Evolutionary conservation across 495 filamentous ascomycete genomes (phyloP), one percentile per base, ranked within the genome.

Genomic region (Trichoderma virens): DNA sequence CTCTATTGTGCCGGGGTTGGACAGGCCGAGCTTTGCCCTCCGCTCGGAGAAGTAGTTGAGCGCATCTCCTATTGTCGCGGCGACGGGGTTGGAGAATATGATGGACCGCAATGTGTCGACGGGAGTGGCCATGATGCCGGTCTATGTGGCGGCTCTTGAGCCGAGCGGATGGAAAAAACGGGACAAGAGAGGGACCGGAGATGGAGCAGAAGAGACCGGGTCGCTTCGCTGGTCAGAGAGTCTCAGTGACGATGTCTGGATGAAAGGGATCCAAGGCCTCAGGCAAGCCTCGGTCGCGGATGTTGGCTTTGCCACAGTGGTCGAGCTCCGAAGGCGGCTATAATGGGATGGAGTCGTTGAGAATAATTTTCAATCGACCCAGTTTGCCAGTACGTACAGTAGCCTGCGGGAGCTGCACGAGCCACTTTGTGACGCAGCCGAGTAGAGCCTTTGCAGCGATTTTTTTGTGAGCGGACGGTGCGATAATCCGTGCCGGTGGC

Each of bases 1-100:
- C 75, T 99, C 94, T 64, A 97, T 86, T 28, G 89, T 90, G 62
- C 95, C 94, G 34, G 94, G 94, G 75, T 97, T 97, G 34, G 88
- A 83, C 61, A 99, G 82, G 66, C 92, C 93, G 67, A 99, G 83
- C 74, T 87, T 86, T 67, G 85, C 89, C 80, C 94, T 87, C 78
- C 90, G 85, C 64, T 93, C 89, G 59, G 87, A 86, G 75, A 98
- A 98, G 45, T 86, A 83, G 65, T 75, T 80, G 78, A 94, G 95
- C 75, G 85, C 86, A 80, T 96, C 89, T 76, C 83, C 81, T 66
- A 96, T 71, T 62, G 85, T 80, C 61, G 82, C 78, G 65, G 84
- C 79, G 54, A 93, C 76, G 62, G 90, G 81, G 71, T 96, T 97
- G 65, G 87, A 83, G 66, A 80, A 83, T 54, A 95, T 70, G 72